Evolutionary conservation across 805 yeast genomes (phyloP).

Genomic region (Hyphopichia homilentoma): DNA sequence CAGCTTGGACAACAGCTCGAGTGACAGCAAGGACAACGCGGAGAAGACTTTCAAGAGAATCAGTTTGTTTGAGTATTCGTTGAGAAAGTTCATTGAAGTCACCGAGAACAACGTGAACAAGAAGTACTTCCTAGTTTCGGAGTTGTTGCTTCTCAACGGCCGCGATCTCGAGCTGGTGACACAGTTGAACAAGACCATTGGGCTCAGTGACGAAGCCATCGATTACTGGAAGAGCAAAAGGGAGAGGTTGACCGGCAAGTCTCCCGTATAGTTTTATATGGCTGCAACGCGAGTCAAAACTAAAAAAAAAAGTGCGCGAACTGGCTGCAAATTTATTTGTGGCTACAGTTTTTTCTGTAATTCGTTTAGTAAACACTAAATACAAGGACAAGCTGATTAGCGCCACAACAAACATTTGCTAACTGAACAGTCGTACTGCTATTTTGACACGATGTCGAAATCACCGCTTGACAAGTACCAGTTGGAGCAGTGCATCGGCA

Average conservation of each 20-base stretch:
- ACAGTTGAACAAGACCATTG: slow-evolving; percentile 26
- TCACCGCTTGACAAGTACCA: slow-evolving; percentile 16
- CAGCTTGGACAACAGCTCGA: slow-evolving; percentile 8
- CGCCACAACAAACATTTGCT: no score
- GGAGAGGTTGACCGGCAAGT: slow-evolving; percentile 8
- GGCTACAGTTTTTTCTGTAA: no score
- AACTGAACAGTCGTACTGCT: no score
- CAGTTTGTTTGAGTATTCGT: slow-evolving; percentile 45
- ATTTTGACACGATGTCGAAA: no score
- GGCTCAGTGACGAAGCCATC: slow-evolving; percentile 44
- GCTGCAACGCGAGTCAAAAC: not conserved
- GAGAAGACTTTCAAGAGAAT: slow-evolving; percentile 17
- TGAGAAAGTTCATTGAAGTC: slow-evolving; percentile 40
- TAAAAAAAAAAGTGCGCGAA: no score
- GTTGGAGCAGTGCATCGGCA: slow-evolving; percentile 61
- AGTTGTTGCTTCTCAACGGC: slow-evolving; percentile 56
- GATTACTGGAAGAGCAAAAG: slow-evolving; percentile 46
- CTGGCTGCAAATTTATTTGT: no score
- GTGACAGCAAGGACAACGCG: not conserved
- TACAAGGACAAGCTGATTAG: no score
- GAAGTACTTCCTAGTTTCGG: slow-evolving; percentile 46
- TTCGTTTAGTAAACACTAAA: no score
- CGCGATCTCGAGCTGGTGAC: slow-evolving; percentile 37
- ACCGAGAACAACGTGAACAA: slow-evolving; percentile 15
- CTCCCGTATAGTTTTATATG: not conserved